phyloP scores from a whole-genome alignment of 768 basidiomycete genomes.

The Trametes cubensis region DNA sequence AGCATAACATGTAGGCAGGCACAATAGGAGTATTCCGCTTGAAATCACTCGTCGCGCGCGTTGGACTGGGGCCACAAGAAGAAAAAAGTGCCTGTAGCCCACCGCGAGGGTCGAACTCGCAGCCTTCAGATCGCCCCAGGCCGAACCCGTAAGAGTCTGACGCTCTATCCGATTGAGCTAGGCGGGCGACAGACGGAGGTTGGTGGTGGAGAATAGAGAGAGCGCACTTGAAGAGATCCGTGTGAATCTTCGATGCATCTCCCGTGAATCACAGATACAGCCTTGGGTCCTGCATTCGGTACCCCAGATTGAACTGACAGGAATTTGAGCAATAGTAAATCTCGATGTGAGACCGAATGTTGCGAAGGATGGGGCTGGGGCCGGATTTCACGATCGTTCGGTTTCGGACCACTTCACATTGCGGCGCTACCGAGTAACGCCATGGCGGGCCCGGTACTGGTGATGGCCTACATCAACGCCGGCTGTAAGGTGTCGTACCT shows the following conservation, averaged over 20 bases:
- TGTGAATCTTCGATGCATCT: background rate
- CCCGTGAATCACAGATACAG: no score
- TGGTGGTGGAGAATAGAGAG: background rate
- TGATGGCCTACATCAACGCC: no score
- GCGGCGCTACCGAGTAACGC: background rate
- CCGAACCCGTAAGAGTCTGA: constrained; percentile 55
- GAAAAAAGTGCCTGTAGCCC: constrained; percentile 41
- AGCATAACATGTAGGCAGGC: no score
- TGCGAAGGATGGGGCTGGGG: background rate
- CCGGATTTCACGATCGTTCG: background rate
- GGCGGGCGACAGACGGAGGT: constrained; percentile 43
- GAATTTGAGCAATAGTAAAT: background rate
- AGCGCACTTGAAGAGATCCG: background rate
- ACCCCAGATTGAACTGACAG: no score
- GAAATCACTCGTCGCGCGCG: no score
- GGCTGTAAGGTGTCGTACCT: no score
- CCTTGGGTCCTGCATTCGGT: no score
- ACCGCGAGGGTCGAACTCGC: constrained; percentile 68
- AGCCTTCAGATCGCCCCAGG: constrained; percentile 52
- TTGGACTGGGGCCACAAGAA: background rate
- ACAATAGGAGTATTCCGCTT: no score
- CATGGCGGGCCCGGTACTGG: no score
- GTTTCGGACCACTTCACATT: background rate
- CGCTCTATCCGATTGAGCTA: constrained; percentile 72
- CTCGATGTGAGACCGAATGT: background rate